Evolutionary conservation across 1,284 basidiomycete genomes (phyloP).

Genomic region (Tremellales sp.): DNA sequence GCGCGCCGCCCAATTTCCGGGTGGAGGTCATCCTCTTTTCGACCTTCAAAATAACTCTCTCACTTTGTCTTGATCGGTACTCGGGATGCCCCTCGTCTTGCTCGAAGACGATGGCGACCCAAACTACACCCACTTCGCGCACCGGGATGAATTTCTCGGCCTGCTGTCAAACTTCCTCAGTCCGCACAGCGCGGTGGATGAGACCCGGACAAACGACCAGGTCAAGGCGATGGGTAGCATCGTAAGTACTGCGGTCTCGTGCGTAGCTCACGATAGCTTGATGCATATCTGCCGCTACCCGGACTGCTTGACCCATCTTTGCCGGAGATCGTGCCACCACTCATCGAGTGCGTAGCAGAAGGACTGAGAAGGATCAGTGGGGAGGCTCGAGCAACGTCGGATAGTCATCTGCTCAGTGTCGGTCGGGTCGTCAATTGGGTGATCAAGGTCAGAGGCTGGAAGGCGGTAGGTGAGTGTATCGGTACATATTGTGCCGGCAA

Average conservation of each 20-base stretch:
- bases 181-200: constrained; percentile 50
- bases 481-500: constrained; percentile 6
- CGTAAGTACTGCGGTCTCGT: constrained; percentile 25
- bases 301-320: constrained; percentile 94
- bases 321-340: constrained; percentile 73
- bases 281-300: constrained; percentile 87
- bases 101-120: constrained; percentile 43
- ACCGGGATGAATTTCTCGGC: constrained; percentile 56
- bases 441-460: constrained; percentile 86
- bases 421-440: constrained; percentile 72
- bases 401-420: constrained; percentile 54
- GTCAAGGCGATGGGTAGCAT: constrained; percentile 50
- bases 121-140: constrained; percentile 46
- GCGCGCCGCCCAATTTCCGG: too few species aligned
- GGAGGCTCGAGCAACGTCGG: constrained; percentile 29
- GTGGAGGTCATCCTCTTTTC: background rate
- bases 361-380: background rate
- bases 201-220: constrained; percentile 55
- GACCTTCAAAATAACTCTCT: background rate
- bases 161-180: constrained; percentile 56
- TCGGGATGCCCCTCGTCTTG: constrained; percentile 1
- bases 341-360: constrained; percentile 62
- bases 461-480: constrained; percentile 73
- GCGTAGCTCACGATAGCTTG: constrained; percentile 56
- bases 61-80: background rate